These are phyloP conservation scores for Fusarium chlamydosporum DNA, from an alignment of 2,329 filamentous ascomycete species.

Conservation along the genomic window DNA sequence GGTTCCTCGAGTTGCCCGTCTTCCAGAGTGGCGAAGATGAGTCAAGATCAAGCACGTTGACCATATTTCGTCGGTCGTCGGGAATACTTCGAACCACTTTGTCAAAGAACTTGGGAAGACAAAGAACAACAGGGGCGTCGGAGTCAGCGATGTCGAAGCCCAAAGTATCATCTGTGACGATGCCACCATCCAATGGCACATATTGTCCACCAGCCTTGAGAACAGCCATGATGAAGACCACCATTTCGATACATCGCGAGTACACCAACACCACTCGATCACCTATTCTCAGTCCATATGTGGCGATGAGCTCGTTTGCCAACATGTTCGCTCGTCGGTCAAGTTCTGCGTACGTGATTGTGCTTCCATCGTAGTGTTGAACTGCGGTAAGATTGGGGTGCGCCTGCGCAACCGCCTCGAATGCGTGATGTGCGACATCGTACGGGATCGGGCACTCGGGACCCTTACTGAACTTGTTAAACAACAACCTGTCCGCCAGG, in stretches of 20 bases:
- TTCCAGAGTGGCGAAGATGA: conserved; percentile 22
- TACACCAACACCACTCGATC: conserved; percentile 44
- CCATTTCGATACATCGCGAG: conserved; percentile 41
- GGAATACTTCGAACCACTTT: conserved; percentile 37
- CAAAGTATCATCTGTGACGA: conserved; percentile 35
- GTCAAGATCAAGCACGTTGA: conserved; percentile 36
- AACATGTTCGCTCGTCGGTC: conserved; percentile 39
- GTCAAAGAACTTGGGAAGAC: conserved; percentile 38
- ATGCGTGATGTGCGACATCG: conserved; percentile 37
- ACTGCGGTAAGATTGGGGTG: conserved; percentile 32
- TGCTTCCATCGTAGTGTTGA: conserved; percentile 38
- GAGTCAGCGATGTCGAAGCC: conserved; percentile 40
- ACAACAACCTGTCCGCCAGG: conserved; percentile 34
- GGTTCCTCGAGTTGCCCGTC: conserved; percentile 22
- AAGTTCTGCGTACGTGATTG: conserved; percentile 39
- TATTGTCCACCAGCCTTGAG: conserved; percentile 41
- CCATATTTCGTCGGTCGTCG: not conserved
- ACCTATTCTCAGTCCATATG: conserved; percentile 26
- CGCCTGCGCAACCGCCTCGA: conserved; percentile 41
- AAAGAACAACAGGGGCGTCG: conserved; percentile 25
- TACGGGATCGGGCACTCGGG: conserved; percentile 25
- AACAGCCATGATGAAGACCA: conserved; percentile 39
- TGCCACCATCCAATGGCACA: conserved; percentile 37
- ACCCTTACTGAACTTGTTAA: conserved; percentile 39
- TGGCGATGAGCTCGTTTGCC: conserved; percentile 28